A percentile compares a stretch with the other conserved stretches of the same genome.
Evolutionary conservation across 768 basidiomycete genomes (phyloP).

Genomic region (Tylopilus vinaceipallidus): DNA sequence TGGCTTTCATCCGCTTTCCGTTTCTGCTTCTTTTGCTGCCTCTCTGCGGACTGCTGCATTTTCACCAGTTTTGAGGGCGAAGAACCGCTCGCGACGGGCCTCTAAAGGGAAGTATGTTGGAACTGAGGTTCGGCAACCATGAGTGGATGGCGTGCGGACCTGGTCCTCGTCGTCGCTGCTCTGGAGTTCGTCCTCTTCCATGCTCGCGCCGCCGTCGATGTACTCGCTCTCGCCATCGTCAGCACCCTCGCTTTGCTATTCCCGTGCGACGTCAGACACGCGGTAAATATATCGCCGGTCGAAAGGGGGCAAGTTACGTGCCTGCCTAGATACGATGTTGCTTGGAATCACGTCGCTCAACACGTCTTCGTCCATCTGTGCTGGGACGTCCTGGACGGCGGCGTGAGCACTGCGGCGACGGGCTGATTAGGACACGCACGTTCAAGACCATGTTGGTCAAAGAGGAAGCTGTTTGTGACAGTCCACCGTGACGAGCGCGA

Average conservation of each 20-base stretch:
- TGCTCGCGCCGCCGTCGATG: constrained; percentile 49
- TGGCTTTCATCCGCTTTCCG: constrained; percentile 71
- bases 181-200: constrained; percentile 62
- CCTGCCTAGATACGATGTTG: constrained; percentile 89
- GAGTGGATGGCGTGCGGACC: constrained; percentile 16
- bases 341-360: constrained; percentile 89
- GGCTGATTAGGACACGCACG: constrained; percentile 14
- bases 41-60: constrained; percentile 38
- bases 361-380: constrained; percentile 66
- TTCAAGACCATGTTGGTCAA: constrained; percentile 23
- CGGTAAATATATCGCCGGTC: constrained; percentile 6
- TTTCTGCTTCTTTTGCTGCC: constrained; percentile 46
- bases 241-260: constrained; percentile 60
- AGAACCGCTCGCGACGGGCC: constrained; percentile 21
- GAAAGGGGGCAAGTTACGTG: constrained; percentile 29
- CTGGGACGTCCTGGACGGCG: constrained; percentile 11
- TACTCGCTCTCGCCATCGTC: constrained; percentile 74
- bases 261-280: constrained; percentile 25
- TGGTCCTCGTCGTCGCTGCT: constrained; percentile 50
- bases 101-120: constrained; percentile 9
- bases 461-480: constrained; percentile 18
- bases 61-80: constrained; percentile 35
- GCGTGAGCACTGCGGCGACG: constrained; percentile 1
- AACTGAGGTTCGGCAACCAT: constrained; percentile 1
- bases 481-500: constrained; percentile 24